phyloP scores from a whole-genome alignment of 2,329 filamentous ascomycete genomes.

The Chrysoporthe deuterocubensis region DNA sequence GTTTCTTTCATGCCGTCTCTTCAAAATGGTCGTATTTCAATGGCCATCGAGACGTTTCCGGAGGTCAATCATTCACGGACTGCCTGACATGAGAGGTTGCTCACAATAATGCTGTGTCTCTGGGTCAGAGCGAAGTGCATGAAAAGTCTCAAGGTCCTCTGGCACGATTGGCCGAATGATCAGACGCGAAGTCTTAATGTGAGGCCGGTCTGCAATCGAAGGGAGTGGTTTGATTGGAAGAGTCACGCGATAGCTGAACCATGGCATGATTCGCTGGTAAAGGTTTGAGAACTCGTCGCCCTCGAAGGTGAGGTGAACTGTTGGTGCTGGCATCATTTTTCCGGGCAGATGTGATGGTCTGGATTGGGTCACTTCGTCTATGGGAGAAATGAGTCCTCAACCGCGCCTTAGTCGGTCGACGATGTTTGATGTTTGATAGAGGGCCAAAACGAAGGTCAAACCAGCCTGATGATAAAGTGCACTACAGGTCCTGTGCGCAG shows the following conservation, averaged over 20 bases:
- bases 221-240: constrained; percentile 12
- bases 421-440: not conserved
- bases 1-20: not conserved
- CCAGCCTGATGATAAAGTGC: not conserved
- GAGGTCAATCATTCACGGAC: not conserved
- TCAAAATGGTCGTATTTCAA: not conserved
- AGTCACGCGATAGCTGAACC: constrained; percentile 16
- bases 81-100: not conserved
- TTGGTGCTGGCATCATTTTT: not conserved
- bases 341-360: not conserved
- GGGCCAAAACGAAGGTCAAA: not conserved
- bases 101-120: constrained; percentile 9
- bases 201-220: constrained; percentile 2
- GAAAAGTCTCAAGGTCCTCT: constrained; percentile 5
- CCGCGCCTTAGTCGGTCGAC: not conserved
- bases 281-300: not conserved
- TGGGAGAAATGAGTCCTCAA: not conserved
- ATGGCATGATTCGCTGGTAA: constrained; percentile 10
- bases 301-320: constrained; percentile 4
- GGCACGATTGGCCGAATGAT: constrained; percentile 9
- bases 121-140: constrained; percentile 1
- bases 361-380: not conserved
- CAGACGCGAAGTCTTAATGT: constrained; percentile 9
- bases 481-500: not conserved
- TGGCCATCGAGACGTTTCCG: not conserved